Percentiles rank a stretch among this genome's conserved stretches.
phyloP scores from a whole-genome alignment of 1,284 basidiomycete genomes.

The Kwoniella shivajii region DNA sequence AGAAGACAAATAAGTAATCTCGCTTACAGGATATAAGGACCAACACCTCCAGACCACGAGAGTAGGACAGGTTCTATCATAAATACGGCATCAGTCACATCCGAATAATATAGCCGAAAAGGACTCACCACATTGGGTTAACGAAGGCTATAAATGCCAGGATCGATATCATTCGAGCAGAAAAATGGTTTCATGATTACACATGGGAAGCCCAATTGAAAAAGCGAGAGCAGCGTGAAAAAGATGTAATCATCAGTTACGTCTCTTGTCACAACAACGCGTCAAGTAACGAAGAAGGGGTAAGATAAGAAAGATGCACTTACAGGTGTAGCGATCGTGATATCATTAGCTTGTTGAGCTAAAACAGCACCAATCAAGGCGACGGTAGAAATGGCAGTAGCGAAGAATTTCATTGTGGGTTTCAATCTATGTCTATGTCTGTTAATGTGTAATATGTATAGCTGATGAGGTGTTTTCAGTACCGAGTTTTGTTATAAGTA shows the following conservation, averaged over 20 bases:
- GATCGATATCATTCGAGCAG: slow-evolving; percentile 2
- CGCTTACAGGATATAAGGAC: slow-evolving; percentile 65
- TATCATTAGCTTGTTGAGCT: slow-evolving; percentile 46
- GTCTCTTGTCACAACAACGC: not conserved
- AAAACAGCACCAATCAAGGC: slow-evolving; percentile 47
- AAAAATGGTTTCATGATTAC: too few relatives aligned
- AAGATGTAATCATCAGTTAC: not conserved
- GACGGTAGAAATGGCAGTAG: slow-evolving; percentile 20
- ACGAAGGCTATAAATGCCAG: slow-evolving; percentile 30
- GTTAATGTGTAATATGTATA: not conserved
- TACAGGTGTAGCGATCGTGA: slow-evolving; percentile 65
- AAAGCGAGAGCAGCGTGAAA: not conserved
- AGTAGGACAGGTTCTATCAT: slow-evolving; percentile 49
- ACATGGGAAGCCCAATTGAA: too few relatives aligned
- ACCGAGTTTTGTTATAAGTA: not conserved
- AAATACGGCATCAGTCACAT: too few relatives aligned
- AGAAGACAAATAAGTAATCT: too few relatives aligned
- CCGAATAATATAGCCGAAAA: not conserved
- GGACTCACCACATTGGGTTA: slow-evolving; percentile 58
- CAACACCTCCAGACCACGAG: slow-evolving; percentile 62
- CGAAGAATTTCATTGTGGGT: slow-evolving; percentile 31
- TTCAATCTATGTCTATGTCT: not conserved
- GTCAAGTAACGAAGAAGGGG: not conserved
- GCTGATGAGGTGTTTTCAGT: not conserved
- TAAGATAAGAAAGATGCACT: slow-evolving; percentile 8